Conservation (phyloP, 441 rosid species). For the Mallotus repandus region DNA sequence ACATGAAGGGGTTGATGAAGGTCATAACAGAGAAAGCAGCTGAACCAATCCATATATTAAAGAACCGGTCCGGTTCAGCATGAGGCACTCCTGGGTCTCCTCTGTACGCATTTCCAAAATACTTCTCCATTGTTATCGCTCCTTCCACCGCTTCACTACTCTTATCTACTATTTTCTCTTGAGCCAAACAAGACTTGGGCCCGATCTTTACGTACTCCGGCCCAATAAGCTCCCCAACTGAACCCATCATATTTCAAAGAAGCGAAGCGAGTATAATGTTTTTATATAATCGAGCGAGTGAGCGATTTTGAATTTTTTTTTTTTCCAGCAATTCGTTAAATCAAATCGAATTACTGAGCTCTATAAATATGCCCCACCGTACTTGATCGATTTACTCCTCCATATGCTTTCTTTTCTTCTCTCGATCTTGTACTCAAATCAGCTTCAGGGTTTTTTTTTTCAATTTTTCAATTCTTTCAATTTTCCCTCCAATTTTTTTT, state of each 20-base stretch:
- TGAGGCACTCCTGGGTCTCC: slow-evolving; percentile 97
- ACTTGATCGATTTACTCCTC: not conserved
- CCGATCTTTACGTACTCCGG: no score
- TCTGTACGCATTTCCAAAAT: slow-evolving; percentile 81
- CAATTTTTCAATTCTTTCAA: slow-evolving; percentile 14
- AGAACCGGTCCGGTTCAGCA: slow-evolving; percentile 60
- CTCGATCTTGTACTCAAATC: not conserved
- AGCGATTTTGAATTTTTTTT: not conserved
- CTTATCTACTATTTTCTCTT: no score
- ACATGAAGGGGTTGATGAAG: slow-evolving; percentile 68
- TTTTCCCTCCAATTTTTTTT: slow-evolving; percentile 27
- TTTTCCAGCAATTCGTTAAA: not conserved
- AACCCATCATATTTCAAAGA: no score
- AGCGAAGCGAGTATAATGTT: not conserved
- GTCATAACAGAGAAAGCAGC: slow-evolving; percentile 63
- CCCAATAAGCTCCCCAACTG: no score
- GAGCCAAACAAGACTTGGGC: no score
- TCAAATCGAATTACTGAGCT: not conserved
- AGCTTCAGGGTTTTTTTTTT: not conserved
- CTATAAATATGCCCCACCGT: slow-evolving; percentile 2
- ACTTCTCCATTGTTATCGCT: slow-evolving; percentile 73
- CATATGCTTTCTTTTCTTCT: not conserved
- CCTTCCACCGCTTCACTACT: not conserved
- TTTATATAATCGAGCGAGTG: not conserved
- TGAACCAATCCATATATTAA: slow-evolving; percentile 83